Conservation (phyloP, 148 eudicot genomes). For the Spergularia bocconei region DNA sequence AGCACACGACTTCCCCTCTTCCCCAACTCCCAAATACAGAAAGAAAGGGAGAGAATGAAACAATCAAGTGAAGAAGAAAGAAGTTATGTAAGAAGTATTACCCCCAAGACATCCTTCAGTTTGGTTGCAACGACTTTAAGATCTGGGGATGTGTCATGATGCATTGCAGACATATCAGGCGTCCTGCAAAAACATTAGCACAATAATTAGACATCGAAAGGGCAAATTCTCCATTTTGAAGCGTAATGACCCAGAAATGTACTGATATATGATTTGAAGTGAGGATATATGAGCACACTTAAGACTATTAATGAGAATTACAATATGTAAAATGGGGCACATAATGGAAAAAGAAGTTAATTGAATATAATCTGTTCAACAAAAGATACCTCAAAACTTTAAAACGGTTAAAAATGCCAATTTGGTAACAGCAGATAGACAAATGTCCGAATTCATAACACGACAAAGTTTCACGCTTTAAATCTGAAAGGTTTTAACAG, state of each 20-base stretch:
- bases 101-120: slow-evolving; percentile 79
- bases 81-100: slow-evolving; percentile 21
- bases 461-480: too few species aligned
- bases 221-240: neutral
- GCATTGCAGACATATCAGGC: slow-evolving; percentile 87
- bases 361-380: neutral
- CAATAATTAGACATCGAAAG: neutral
- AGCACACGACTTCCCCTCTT: too few species aligned
- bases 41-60: neutral
- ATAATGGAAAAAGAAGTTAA: neutral
- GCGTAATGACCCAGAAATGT: neutral
- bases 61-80: neutral
- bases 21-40: too few species aligned
- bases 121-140: slow-evolving; percentile 75
- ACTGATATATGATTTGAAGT: neutral
- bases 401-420: too few species aligned
- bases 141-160: slow-evolving; percentile 80
- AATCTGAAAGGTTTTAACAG: too few species aligned
- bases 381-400: neutral
- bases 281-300: too few species aligned
- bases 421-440: neutral
- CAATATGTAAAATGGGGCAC: too few species aligned
- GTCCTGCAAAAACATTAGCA: slow-evolving; percentile 52
- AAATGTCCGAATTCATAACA: neutral
- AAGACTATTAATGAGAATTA: too few species aligned